Percentiles rank a stretch among this genome's conserved stretches.
These are phyloP conservation scores for Metrosideros polymorpha DNA, from an alignment of 441 rosid genomes.

Conservation along the genomic window DNA sequence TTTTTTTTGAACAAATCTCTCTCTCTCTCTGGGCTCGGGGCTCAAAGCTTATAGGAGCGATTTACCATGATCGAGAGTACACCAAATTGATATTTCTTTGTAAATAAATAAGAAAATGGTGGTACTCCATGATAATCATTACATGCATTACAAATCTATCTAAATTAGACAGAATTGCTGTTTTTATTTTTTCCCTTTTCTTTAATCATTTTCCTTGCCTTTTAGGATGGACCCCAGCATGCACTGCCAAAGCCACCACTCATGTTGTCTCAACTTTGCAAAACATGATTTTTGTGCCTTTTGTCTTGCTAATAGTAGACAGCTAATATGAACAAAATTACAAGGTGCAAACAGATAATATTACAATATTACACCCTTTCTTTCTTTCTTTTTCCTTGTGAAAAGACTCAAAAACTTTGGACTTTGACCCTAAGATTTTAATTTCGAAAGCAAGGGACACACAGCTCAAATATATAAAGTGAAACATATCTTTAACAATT, in stretches of 20 bases:
- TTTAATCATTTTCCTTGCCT: background rate
- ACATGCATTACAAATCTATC: background rate
- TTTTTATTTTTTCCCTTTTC: background rate
- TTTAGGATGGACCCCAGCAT: conserved; percentile 22
- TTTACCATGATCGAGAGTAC: background rate
- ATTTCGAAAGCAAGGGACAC: conserved; percentile 21
- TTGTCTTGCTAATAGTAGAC: conserved; percentile 48
- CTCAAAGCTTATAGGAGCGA: background rate
- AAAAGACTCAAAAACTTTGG: conserved; percentile 32
- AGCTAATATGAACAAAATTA: conserved; percentile 24
- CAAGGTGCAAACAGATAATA: background rate
- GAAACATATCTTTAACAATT: background rate
- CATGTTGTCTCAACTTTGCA: conserved; percentile 37
- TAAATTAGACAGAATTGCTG: background rate
- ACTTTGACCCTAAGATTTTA: conserved; percentile 24
- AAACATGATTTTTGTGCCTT: conserved; percentile 42
- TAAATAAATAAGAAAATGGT: background rate
- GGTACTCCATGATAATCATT: background rate
- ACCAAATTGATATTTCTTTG: background rate
- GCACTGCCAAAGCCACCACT: conserved; percentile 24
- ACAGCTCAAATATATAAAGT: background rate
- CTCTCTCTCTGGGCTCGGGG: background rate
- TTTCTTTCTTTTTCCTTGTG: conserved; percentile 3
- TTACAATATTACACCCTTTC: conserved; percentile 5
- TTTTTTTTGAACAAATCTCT: background rate